Evolutionary conservation across 441 rosid genomes (phyloP).

Genomic region (Brassica hybrid): DNA sequence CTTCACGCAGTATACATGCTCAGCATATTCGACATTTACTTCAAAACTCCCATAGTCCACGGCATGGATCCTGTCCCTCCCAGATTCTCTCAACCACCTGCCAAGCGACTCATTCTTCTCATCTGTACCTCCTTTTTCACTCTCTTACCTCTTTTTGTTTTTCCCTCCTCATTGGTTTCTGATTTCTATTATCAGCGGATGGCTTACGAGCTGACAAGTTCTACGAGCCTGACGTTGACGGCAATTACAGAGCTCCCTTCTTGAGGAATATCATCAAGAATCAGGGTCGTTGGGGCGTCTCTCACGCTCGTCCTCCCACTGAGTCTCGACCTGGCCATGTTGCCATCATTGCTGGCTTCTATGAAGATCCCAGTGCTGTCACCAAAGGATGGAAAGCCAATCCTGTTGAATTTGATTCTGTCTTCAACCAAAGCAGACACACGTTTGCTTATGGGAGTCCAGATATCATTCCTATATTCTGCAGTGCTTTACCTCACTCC

Average conservation of each 20-base stretch:
- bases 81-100: slow-evolving; percentile 83
- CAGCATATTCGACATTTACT: slow-evolving; percentile 95
- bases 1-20: slow-evolving; percentile 94
- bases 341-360: slow-evolving; percentile 93
- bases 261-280: slow-evolving; percentile 76
- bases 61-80: slow-evolving; percentile 92
- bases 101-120: slow-evolving; percentile 88
- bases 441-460: slow-evolving; percentile 94
- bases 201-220: slow-evolving; percentile 98
- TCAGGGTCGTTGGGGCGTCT: slow-evolving; percentile 96
- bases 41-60: slow-evolving; percentile 95
- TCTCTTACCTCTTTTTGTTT: neutral
- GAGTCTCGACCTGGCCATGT: slow-evolving; percentile 99
- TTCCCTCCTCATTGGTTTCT: neutral
- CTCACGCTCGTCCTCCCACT: slow-evolving; percentile 99
- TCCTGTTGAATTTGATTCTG: slow-evolving; percentile 97
- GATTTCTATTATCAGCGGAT: slow-evolving; percentile 63
- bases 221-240: slow-evolving; percentile 82
- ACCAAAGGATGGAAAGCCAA: slow-evolving; percentile 99
- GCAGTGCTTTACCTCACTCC: slow-evolving; percentile 81
- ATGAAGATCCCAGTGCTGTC: slow-evolving; percentile 99
- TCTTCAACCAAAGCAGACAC: slow-evolving; percentile 85
- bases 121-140: slow-evolving; percentile 54
- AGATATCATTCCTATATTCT: slow-evolving; percentile 93
- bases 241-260: slow-evolving; percentile 88